Percentiles rank a stretch among this genome's conserved stretches.
phyloP scores from a whole-genome alignment of 805 yeast genomes.

The Saccharomycopsis selenospora region DNA sequence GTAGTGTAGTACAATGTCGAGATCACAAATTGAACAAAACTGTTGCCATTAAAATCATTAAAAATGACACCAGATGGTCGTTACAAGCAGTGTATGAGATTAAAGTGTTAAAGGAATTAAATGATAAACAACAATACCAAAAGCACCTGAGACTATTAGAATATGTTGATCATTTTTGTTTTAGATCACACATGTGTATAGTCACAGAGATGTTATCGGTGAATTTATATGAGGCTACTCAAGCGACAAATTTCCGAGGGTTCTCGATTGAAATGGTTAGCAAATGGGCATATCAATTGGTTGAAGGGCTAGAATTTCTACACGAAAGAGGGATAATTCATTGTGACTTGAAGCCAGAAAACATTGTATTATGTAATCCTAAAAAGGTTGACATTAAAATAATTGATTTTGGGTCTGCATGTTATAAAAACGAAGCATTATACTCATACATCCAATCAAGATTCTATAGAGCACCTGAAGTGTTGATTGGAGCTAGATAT shows the following conservation, averaged over 20 bases:
- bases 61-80: conserved; percentile 66
- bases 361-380: conserved; percentile 50
- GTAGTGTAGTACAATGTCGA: conserved; percentile 60
- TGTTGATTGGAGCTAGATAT: conserved; percentile 60
- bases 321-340: conserved; percentile 58
- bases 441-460: conserved; percentile 83
- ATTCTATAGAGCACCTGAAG: conserved; percentile 76
- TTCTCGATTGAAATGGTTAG: conserved; percentile 35
- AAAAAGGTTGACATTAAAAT: conserved; percentile 46
- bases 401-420: conserved; percentile 76
- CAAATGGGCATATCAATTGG: conserved; percentile 45
- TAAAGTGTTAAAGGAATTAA: conserved; percentile 49
- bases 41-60: conserved; percentile 73
- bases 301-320: conserved; percentile 53
- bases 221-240: conserved; percentile 55
- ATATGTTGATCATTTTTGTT: conserved; percentile 64
- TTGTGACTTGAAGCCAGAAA: conserved; percentile 85
- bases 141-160: too few relatives aligned
- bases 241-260: conserved; percentile 44
- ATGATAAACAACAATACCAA: conserved; percentile 35
- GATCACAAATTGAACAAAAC: conserved; percentile 54
- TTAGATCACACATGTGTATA: conserved; percentile 77
- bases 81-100: conserved; percentile 75
- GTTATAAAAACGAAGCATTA: conserved; percentile 52
- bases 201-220: conserved; percentile 65